Evolutionary conservation across 2,329 filamentous ascomycete species (phyloP).

Genomic region (Sporothrix globosa): DNA sequence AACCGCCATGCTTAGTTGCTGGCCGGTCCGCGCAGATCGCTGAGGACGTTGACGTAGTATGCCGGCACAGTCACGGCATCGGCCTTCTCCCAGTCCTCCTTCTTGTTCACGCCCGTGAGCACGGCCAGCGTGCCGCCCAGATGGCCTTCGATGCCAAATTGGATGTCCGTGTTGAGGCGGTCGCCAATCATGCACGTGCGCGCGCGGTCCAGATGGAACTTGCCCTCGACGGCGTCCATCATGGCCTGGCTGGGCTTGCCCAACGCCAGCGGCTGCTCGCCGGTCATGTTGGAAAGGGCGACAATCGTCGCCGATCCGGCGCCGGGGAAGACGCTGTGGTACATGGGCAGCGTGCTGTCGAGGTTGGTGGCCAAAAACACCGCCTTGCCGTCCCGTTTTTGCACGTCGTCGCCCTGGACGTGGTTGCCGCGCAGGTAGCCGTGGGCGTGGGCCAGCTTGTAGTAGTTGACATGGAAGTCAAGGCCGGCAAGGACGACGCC

Average conservation of each 20-base stretch:
- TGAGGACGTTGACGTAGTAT: slow-evolving; percentile 82
- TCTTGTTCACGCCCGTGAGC: slow-evolving; percentile 83
- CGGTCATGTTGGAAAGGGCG: slow-evolving; percentile 73
- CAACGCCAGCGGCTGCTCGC: slow-evolving; percentile 71
- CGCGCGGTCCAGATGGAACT: slow-evolving; percentile 83
- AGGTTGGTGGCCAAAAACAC: slow-evolving; percentile 90
- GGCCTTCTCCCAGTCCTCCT: slow-evolving; percentile 76
- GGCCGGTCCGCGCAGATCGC: slow-evolving; percentile 61
- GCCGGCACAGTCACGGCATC: slow-evolving; percentile 71
- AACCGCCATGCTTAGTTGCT: not conserved
- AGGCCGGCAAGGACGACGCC: slow-evolving; percentile 86
- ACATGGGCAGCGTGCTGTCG: slow-evolving; percentile 85
- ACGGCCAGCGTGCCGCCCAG: slow-evolving; percentile 91
- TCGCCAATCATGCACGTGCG: slow-evolving; percentile 96
- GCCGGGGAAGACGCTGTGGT: slow-evolving; percentile 83
- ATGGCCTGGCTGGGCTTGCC: slow-evolving; percentile 98
- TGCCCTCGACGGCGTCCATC: slow-evolving; percentile 98
- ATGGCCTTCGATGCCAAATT: slow-evolving; percentile 88
- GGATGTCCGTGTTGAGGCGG: slow-evolving; percentile 90
- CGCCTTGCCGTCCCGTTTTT: slow-evolving; percentile 77
- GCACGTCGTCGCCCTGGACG: slow-evolving; percentile 66
- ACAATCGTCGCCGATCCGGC: slow-evolving; percentile 76
- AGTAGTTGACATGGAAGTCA: slow-evolving; percentile 94
- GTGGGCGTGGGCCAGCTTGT: slow-evolving; percentile 82
- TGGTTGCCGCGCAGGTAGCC: slow-evolving; percentile 78